A percentile compares a stretch with the other conserved stretches of the same genome.
These are phyloP conservation scores for Lentinula edodes DNA, from an alignment of 768 basidiomycete genomes.

Conservation along the genomic window DNA sequence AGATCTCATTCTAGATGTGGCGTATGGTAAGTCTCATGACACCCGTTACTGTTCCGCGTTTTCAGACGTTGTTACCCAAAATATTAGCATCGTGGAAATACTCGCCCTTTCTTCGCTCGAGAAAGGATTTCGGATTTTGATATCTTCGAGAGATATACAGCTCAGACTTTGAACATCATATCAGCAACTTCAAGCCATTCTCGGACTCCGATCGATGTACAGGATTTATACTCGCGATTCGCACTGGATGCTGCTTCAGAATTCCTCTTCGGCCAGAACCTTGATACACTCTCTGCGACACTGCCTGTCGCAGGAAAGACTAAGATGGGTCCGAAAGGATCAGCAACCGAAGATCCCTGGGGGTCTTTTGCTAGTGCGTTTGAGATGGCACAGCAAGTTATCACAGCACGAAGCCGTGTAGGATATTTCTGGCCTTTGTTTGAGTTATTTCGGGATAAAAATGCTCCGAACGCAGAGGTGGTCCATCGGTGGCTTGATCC, in stretches of 20 bases:
- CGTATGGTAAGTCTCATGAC: conserved; percentile 43
- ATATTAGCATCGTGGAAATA: conserved; percentile 54
- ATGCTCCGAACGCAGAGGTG: conserved; percentile 38
- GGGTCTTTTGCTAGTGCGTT: conserved; percentile 59
- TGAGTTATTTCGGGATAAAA: conserved; percentile 54
- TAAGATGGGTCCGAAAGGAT: conserved; percentile 50
- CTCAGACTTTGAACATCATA: conserved; percentile 44
- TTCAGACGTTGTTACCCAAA: conserved; percentile 3
- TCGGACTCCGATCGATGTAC: conserved; percentile 47
- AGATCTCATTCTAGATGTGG: conserved; percentile 39
- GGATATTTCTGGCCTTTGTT: conserved; percentile 58
- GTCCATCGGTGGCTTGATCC: conserved; percentile 62
- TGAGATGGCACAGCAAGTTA: conserved; percentile 47
- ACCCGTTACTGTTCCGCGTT: neutral
- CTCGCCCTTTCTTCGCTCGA: conserved; percentile 72
- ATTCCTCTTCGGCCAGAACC: conserved; percentile 63
- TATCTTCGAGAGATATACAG: conserved; percentile 53
- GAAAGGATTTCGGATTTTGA: conserved; percentile 69
- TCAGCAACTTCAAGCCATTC: conserved; percentile 27
- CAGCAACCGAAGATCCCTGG: conserved; percentile 54
- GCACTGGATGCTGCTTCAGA: conserved; percentile 69
- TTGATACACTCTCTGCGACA: conserved; percentile 52
- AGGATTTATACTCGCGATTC: conserved; percentile 65
- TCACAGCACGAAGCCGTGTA: conserved; percentile 43
- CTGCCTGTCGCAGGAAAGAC: conserved; percentile 46